These are phyloP conservation scores for Annulohypoxylon bovei DNA, from an alignment of 495 filamentous ascomycete genomes.

Conservation along the genomic window DNA sequence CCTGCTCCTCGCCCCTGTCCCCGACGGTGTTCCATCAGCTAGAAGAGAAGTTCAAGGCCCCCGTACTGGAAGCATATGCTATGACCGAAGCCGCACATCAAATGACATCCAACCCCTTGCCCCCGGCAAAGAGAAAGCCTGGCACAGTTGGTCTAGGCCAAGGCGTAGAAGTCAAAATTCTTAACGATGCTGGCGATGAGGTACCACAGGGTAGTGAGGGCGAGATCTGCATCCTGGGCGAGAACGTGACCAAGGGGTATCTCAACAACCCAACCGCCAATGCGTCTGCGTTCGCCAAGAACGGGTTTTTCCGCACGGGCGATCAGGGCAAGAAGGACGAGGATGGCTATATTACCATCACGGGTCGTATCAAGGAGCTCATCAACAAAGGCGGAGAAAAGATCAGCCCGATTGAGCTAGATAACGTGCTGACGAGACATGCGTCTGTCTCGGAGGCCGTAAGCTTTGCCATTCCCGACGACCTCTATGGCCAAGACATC, in stretches of 20 bases:
- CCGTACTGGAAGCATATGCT: slow-evolving; percentile 88
- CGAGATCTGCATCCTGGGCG: slow-evolving; percentile 81
- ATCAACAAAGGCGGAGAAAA: slow-evolving; percentile 89
- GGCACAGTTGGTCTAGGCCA: slow-evolving; percentile 83
- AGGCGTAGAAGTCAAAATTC: slow-evolving; percentile 81
- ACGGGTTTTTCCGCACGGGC: slow-evolving; percentile 83
- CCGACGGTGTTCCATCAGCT: slow-evolving; percentile 80
- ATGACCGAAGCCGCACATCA: slow-evolving; percentile 94
- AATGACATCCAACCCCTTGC: slow-evolving; percentile 88
- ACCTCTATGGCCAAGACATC: slow-evolving; percentile 84
- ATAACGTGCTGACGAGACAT: slow-evolving; percentile 77
- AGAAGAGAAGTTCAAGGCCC: slow-evolving; percentile 75
- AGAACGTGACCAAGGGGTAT: slow-evolving; percentile 85
- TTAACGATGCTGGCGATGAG: slow-evolving; percentile 70
- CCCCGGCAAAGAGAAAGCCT: slow-evolving; percentile 74
- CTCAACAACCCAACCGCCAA: slow-evolving; percentile 82
- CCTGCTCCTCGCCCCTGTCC: slow-evolving; percentile 82
- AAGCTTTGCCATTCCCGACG: slow-evolving; percentile 79
- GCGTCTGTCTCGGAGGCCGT: slow-evolving; percentile 79
- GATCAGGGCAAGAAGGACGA: slow-evolving; percentile 81
- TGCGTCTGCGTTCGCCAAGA: slow-evolving; percentile 70
- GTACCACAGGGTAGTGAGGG: slow-evolving; percentile 71
- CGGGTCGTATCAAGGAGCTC: slow-evolving; percentile 83
- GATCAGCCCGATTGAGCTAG: slow-evolving; percentile 84
- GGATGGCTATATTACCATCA: slow-evolving; percentile 79